Conservation (phyloP, 1,284 basidiomycete genomes). For the Ceratobasidium sp. region DNA sequence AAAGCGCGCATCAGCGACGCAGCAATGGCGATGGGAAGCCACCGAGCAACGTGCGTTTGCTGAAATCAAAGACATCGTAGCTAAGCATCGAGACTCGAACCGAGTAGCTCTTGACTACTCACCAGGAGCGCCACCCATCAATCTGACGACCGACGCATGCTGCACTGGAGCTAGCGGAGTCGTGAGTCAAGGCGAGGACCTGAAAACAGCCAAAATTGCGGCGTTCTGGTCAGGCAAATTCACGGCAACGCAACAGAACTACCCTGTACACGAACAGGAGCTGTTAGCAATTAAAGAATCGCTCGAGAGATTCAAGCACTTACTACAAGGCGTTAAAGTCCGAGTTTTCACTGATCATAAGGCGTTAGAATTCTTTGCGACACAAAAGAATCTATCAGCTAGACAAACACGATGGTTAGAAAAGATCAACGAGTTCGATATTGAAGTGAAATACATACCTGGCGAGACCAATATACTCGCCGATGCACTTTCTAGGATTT, state of each 20-base stretch:
- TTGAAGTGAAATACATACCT: slow-evolving; percentile 44
- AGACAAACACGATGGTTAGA: too few relatives aligned
- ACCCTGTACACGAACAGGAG: slow-evolving; percentile 39
- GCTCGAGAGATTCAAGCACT: background rate
- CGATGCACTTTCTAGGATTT: slow-evolving; percentile 52
- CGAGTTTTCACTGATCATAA: too few relatives aligned
- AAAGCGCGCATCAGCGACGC: slow-evolving; percentile 45
- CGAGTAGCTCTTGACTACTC: slow-evolving; percentile 47
- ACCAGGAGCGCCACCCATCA: slow-evolving; percentile 3
- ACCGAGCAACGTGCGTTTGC: slow-evolving; percentile 52
- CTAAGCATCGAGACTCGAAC: slow-evolving; percentile 43
- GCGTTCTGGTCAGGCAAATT: too few relatives aligned
- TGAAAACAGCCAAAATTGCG: too few relatives aligned
- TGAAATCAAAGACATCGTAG: slow-evolving; percentile 48
- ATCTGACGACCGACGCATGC: slow-evolving; percentile 46
- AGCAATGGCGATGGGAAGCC: slow-evolving; percentile 46
- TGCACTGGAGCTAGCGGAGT: slow-evolving; percentile 52
- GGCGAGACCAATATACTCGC: slow-evolving; percentile 47
- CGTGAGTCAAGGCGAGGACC: too few relatives aligned
- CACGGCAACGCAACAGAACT: too few relatives aligned
- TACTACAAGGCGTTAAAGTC: background rate
- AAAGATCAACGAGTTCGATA: slow-evolving; percentile 49
- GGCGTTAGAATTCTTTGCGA: too few relatives aligned
- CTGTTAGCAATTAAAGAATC: slow-evolving; percentile 1
- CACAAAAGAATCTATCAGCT: too few relatives aligned